Evolutionary conservation across 169 alveolate species (phyloP).

Genomic region (Fabrea salina): DNA sequence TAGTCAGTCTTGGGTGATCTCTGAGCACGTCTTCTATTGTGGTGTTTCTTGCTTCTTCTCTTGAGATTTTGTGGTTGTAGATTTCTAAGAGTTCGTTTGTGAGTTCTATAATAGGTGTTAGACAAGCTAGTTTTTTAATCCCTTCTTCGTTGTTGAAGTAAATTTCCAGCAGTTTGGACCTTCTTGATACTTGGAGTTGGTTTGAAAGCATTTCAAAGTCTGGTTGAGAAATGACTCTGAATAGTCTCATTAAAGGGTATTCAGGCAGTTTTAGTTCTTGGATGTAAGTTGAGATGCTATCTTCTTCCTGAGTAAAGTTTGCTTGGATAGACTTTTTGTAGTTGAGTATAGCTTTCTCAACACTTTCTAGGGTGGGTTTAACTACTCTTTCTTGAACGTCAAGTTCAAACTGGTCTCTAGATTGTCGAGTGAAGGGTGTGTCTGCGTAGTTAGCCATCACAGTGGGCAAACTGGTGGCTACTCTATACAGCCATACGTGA

Average conservation of each 20-base stretch:
- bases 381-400: background rate
- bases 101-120: background rate
- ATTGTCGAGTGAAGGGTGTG: background rate
- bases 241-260: background rate
- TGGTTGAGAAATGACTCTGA: background rate
- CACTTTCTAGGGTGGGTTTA: background rate
- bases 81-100: background rate
- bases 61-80: background rate
- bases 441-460: background rate
- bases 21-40: background rate
- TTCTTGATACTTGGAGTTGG: background rate
- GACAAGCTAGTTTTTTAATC: background rate
- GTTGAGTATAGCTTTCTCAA: background rate
- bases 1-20: background rate
- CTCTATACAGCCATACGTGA: background rate
- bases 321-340: background rate
- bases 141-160: background rate
- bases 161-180: background rate
- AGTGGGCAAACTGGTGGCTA: background rate
- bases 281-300: background rate
- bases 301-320: background rate
- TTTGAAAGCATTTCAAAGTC: background rate
- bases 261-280: background rate
- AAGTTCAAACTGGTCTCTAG: background rate
- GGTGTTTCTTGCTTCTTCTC: background rate